Evolutionary conservation across 768 basidiomycete genomes (phyloP), one percentile per base, ranked within the genome.

Genomic region (Gautieria morchelliformis): DNA sequence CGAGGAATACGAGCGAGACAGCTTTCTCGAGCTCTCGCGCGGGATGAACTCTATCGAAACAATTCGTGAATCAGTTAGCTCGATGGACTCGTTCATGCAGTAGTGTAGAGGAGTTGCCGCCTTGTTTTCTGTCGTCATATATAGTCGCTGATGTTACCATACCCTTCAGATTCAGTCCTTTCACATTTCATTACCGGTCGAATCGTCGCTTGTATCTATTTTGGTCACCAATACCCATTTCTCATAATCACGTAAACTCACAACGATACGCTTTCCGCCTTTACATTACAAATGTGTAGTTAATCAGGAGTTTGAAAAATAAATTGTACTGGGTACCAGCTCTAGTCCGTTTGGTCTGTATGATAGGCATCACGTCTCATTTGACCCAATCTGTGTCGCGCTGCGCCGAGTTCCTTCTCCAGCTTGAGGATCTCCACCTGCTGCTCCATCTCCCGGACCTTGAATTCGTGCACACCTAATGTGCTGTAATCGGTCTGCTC

Each of bases 391-490:
- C 80, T 79, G 69, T 88, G 87, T 60, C 90, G 81, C 19, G 90
- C 88, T 46, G 84, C 93, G 20, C 89, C 89, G 39, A 99, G 75
- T 0, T 97, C 93, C 74, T 96, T 96, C 76, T 98, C 96, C 64
- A 97, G 71, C 68, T 87, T 93, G 63, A 99, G 75, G 63, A 99
- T 96, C 69, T 95, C 90, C n/a, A 98, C 96, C 71, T 97, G 94
- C 66, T 95, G 93, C 73, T 98, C 96, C 93, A 99, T 97, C 80
- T 98, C 95, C 50, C 86, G 80, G 66, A 83, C 88, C 79, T 97
- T 97, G 82, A 94, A 97, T 71, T 99, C 94, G 66, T 96, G 77
- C 44, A 77, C 84, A 3, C 91, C 89, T 91, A 98, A 94, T 61
- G 84, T 85, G 71, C 87, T 87, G 74, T 92, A 97, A 70, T 89